Base-by-base conservation (phyloP, 371 early-diverging fungal genomes). In the Catenaria anguillulae region DNA sequence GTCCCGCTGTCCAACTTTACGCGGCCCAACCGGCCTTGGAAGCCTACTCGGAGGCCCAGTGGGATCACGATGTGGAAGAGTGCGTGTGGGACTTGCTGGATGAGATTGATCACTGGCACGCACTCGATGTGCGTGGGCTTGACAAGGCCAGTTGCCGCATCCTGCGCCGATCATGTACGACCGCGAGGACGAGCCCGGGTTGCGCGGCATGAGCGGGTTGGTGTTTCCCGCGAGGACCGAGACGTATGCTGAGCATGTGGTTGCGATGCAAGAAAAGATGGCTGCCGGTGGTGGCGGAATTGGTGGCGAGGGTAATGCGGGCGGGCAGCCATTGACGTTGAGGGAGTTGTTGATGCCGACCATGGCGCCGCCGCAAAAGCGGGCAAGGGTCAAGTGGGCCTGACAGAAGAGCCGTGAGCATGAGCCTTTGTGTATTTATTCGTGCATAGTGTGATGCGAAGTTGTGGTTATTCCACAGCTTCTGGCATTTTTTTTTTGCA, bases 31-130 rank as follows among this genome's bases (percentile, higher is more conserved):
- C n/a, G n/a, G n/a, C 64, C 24, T 84, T 81, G 82, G 70, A 73
- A 29, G 83, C 85, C 2, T 74, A 81, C 71, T 71, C 79, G 31
- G 77, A 79, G 34, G 65, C 84, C 43, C 80, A 77, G 64, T 71
- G 71, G 36, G 85, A 84, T 42, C 77, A 77, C 42, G 71, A 83
- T 70, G 77, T 77, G 0, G 85, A 84, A 65, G 84, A 83, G 61
- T 72, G 79, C 50, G 62, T 83, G 55, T 81, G 82, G 74, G 85
- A 84, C 65, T 29, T 84, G 50, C 62, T 84, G 29, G 85, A 84
- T 61, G 85, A 84, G 62, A 74, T 83, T 1, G 75, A 73, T 37
- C 56, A 67, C n/a, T 75, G 75, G 75, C 33, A 40, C 36, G 55
- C 50, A 33, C 56, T 61, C 35, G 56, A 36, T 17, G 12, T 15